phyloP scores from a whole-genome alignment of 495 filamentous ascomycete species.

The Aspergillus ostianus region DNA sequence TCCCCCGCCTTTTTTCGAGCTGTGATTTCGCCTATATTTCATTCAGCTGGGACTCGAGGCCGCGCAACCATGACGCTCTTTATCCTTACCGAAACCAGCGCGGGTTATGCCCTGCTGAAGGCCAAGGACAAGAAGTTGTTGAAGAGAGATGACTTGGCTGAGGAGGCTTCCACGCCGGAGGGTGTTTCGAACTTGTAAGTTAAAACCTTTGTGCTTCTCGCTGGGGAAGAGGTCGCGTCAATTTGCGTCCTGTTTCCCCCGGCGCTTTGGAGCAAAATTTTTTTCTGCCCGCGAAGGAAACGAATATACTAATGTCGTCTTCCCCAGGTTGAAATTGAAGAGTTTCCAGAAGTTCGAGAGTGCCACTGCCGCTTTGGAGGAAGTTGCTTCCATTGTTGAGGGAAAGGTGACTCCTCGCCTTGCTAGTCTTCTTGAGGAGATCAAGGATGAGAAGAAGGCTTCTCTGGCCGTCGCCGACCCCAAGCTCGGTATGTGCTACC shows the following conservation, averaged over 20 bases:
- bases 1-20: slow-evolving; percentile 16
- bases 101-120: slow-evolving; percentile 97
- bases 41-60: slow-evolving; percentile 32
- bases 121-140: slow-evolving; percentile 97
- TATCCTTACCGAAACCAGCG: slow-evolving; percentile 88
- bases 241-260: background rate
- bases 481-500: slow-evolving; percentile 67
- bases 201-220: slow-evolving; percentile 9
- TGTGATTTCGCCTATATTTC: slow-evolving; percentile 19
- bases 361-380: slow-evolving; percentile 78
- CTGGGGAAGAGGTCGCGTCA: background rate
- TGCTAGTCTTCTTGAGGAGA: slow-evolving; percentile 72
- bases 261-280: slow-evolving; percentile 16
- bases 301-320: slow-evolving; percentile 28
- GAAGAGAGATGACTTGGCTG: slow-evolving; percentile 73
- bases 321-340: slow-evolving; percentile 82
- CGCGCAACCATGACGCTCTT: slow-evolving; percentile 66
- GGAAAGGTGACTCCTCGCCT: slow-evolving; percentile 96
- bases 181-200: slow-evolving; percentile 83
- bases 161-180: slow-evolving; percentile 75
- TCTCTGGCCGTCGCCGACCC: slow-evolving; percentile 93
- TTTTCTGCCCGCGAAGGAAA: slow-evolving; percentile 12
- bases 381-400: slow-evolving; percentile 82
- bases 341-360: slow-evolving; percentile 96
- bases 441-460: slow-evolving; percentile 97